Evolutionary conservation across 768 basidiomycete genomes (phyloP).

Genomic region (Russula vinacea): DNA sequence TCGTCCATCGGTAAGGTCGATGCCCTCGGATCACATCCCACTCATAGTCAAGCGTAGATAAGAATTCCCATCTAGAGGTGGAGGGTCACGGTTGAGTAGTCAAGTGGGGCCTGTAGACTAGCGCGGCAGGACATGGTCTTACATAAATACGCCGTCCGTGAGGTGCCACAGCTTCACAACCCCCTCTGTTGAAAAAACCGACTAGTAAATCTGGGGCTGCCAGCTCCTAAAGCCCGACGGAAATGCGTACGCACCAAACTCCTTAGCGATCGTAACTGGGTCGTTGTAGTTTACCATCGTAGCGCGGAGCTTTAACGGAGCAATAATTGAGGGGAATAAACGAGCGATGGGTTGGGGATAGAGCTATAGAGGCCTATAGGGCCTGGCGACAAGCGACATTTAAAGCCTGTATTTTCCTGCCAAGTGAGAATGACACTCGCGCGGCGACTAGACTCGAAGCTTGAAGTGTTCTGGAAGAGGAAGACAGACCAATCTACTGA

Average conservation of each 20-base stretch:
- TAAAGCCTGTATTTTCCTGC: too few relatives aligned
- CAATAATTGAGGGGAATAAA: too few relatives aligned
- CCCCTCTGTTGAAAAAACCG: neutral
- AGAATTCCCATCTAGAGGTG: constrained; percentile 3
- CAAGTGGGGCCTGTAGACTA: neutral
- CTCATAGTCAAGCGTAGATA: neutral
- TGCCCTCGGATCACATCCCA: constrained; percentile 6
- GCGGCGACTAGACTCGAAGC: too few relatives aligned
- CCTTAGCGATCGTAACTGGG: neutral
- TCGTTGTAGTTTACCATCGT: constrained; percentile 14
- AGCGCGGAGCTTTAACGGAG: too few relatives aligned
- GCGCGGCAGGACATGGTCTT: neutral
- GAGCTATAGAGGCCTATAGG: too few relatives aligned
- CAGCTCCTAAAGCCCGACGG: neutral
- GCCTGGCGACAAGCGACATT: too few relatives aligned
- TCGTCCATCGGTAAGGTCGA: constrained; percentile 16
- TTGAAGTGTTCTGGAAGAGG: too few relatives aligned
- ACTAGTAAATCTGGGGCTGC: neutral
- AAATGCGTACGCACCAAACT: neutral
- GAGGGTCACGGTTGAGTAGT: neutral
- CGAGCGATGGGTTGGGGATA: too few relatives aligned
- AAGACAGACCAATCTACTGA: too few relatives aligned
- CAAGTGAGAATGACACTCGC: too few relatives aligned
- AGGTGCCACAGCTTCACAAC: constrained; percentile 14
- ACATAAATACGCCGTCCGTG: constrained; percentile 10